A percentile compares a stretch with the other conserved stretches of the same genome.
Evolutionary conservation across 305 asterid species (phyloP).

Genomic region (Plantago lanceolata): DNA sequence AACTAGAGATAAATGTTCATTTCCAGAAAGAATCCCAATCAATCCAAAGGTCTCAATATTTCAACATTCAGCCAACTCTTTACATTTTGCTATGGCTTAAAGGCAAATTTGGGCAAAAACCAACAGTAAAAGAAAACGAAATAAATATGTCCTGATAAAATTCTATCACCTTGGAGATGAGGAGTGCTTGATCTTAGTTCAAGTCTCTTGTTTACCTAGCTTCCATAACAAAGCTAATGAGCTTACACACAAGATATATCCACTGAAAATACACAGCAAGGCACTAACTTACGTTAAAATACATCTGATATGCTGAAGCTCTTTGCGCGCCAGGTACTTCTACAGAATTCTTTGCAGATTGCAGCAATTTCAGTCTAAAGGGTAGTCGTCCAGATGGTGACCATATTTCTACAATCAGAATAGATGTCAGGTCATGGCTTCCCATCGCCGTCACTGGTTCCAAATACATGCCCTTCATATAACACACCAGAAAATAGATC

Average conservation of each 20-base stretch:
- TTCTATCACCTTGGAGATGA: constrained; percentile 4
- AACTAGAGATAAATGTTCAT: neutral
- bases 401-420: constrained; percentile 26
- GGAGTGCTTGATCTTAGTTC: constrained; percentile 23
- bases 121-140: too few species aligned
- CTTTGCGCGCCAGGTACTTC: constrained; percentile 22
- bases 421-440: constrained; percentile 22
- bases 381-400: constrained; percentile 19
- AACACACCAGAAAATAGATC: constrained; percentile 19
- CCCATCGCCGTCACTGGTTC: constrained; percentile 54
- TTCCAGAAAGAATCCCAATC: neutral
- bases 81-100: neutral
- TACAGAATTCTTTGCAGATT: constrained; percentile 21
- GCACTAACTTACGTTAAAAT: constrained; percentile 16
- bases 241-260: constrained; percentile 17
- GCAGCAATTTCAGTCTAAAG: constrained; percentile 12
- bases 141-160: neutral
- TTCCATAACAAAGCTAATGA: constrained; percentile 24
- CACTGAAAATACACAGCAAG: constrained; percentile 17
- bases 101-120: neutral
- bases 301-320: constrained; percentile 18
- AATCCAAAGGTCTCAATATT: neutral
- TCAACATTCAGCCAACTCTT: neutral
- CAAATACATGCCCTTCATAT: constrained; percentile 60
- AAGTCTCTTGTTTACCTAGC: constrained; percentile 9